Evolutionary conservation across 73 alveolate species (phyloP).

Genomic region (Blepharisma japonicum): DNA sequence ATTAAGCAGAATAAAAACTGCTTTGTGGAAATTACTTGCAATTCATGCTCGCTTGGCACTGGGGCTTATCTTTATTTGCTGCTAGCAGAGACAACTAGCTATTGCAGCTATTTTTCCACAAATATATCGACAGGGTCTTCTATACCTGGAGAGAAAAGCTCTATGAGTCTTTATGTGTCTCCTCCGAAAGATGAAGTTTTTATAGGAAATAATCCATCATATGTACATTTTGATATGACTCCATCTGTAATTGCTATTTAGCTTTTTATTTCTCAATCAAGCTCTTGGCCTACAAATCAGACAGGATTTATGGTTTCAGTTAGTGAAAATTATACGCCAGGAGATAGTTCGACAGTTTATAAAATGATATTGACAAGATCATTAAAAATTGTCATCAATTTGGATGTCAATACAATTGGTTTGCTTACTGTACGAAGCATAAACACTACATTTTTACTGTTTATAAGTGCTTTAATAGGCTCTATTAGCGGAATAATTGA

Average conservation of each 20-base stretch:
- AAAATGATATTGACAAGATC: too few species aligned
- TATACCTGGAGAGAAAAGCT: neutral
- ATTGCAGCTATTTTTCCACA: neutral
- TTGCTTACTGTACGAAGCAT: too few species aligned
- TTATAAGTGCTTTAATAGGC: too few species aligned
- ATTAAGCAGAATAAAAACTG: neutral
- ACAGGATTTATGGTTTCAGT: conserved; percentile 1
- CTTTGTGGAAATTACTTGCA: neutral
- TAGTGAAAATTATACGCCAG: neutral
- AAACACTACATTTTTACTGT: too few species aligned
- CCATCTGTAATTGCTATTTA: neutral
- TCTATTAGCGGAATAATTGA: too few species aligned
- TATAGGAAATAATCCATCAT: neutral
- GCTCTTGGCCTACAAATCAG: neutral
- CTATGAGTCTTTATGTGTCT: neutral
- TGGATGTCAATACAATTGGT: too few species aligned
- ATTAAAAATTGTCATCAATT: too few species aligned
- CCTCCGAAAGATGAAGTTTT: neutral
- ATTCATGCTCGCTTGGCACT: neutral
- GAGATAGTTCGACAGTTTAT: too few species aligned
- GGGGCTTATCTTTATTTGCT: neutral
- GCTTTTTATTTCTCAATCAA: conserved; percentile 8
- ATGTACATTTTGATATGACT: neutral
- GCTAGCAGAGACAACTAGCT: neutral
- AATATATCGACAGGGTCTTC: neutral